Evolutionary conservation across 192 early-diverging fungal species (phyloP), one percentile per base, ranked within the genome.

Genomic region (Mortierella claussenii): DNA sequence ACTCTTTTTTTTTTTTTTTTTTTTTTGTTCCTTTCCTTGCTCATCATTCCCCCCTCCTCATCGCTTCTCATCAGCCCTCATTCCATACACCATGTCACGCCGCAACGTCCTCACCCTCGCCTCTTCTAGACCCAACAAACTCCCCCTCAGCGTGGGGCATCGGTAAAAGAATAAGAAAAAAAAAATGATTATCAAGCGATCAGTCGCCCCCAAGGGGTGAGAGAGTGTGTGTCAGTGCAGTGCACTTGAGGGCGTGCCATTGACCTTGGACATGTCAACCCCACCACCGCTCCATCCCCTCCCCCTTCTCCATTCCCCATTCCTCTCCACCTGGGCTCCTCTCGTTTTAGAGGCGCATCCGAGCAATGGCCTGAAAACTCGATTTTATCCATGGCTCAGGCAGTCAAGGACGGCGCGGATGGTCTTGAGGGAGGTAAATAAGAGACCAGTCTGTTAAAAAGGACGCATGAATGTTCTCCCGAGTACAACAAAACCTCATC

Each of bases 321-420:
- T 37, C 15, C 32, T 30, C 12, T 23, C 68, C 32, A n/a, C n/a
- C n/a, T n/a, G n/a, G n/a, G n/a, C n/a, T 40, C 42, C 23, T 46
- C 43, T 15, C 60, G 15, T 57, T 69, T 80, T 70, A 79, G 87
- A 37, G 87, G 87, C 21, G 79, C 65, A 32, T 83, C 81, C 23
- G 81, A 76, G 10, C 61, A 71, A 49, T 83, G 83, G 57, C 81
- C 85, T 2, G 87, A 88, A 68, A 88, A 88, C 55, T 85, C 87
- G 0, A 60, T 88, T 28, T n/a, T 83, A 3, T 80, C 87, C 5
- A 81, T 83, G 67, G 64, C 66, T n/a, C 70, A 80, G 54, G 87
- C 87, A 1, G 46, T 88, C 27, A 68, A 80, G 21, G 85, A 84
- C 20, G 83, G 83, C 26, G 79, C 82, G 0, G 62, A 73, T 56